Percentiles rank a stretch among this genome's conserved stretches.
Conservation (phyloP, 208 protist genomes). For the Acanthamoeba royreba region DNA sequence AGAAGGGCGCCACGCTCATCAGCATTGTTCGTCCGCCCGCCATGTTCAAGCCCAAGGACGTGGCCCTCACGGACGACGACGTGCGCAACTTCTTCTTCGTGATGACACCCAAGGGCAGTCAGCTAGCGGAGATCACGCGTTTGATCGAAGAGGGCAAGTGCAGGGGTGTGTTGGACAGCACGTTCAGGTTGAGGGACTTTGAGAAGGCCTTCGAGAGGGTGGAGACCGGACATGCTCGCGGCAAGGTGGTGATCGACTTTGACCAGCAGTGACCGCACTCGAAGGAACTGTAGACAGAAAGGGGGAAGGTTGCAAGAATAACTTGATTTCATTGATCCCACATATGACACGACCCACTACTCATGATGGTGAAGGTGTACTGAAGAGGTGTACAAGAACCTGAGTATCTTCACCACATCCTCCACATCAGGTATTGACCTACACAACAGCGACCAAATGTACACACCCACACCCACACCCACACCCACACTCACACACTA, state of each 20-base stretch:
- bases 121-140: background rate
- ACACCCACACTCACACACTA: too few species aligned
- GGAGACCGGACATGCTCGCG: background rate
- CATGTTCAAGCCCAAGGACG: background rate
- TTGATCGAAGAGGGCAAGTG: background rate
- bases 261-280: background rate
- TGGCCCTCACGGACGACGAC: background rate
- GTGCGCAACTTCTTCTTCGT: background rate
- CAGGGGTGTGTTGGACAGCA: background rate
- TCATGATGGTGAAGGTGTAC: too few species aligned
- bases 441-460: too few species aligned
- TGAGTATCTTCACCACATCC: too few species aligned
- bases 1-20: background rate
- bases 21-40: background rate
- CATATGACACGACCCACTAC: too few species aligned
- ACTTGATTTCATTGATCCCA: too few species aligned
- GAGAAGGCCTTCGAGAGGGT: background rate
- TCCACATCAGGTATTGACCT: too few species aligned
- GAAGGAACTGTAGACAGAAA: background rate
- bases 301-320: too few species aligned
- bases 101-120: background rate
- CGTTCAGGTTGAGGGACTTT: background rate
- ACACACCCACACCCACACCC: too few species aligned
- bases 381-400: too few species aligned
- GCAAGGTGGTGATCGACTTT: background rate